Conservation (phyloP, 305 asterid species). For the Ilex paraguariensis region DNA sequence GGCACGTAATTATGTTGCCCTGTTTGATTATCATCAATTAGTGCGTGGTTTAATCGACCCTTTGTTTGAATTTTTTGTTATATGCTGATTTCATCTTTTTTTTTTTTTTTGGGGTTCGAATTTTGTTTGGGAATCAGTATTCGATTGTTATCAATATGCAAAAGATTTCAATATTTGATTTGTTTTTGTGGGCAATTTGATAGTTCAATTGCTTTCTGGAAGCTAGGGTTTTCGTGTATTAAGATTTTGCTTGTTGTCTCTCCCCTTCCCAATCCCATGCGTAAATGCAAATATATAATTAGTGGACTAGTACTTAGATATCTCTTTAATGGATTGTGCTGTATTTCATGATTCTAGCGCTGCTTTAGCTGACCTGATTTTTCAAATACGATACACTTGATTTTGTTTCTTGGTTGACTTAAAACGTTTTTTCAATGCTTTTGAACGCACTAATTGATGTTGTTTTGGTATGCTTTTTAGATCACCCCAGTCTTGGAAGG, state of each 20-base stretch:
- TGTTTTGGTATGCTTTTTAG: slow-evolving; percentile 31
- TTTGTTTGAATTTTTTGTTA: background rate
- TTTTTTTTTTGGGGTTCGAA: background rate
- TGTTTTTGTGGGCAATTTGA: background rate
- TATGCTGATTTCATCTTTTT: background rate
- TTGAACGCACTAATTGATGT: slow-evolving; percentile 10
- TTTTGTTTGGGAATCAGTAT: background rate
- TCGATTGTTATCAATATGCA: too few relatives aligned
- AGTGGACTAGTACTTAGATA: too few relatives aligned
- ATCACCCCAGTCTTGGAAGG: slow-evolving; percentile 45
- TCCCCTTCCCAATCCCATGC: background rate
- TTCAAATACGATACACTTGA: background rate
- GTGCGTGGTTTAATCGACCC: too few relatives aligned
- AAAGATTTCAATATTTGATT: too few relatives aligned
- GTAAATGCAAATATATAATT: background rate
- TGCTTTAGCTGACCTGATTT: slow-evolving; percentile 9
- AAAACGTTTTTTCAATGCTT: slow-evolving; percentile 2
- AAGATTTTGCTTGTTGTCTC: too few relatives aligned
- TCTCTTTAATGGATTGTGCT: background rate
- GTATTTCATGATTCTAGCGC: background rate
- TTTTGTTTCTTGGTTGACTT: background rate
- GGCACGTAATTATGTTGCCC: slow-evolving; percentile 35
- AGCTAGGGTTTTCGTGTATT: background rate
- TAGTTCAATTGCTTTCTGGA: background rate
- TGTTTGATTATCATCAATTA: background rate